A percentile compares a stretch with the other conserved stretches of the same genome.
Conservation (phyloP, 2,329 filamentous ascomycete genomes). For the Chaetomium sp. region DNA sequence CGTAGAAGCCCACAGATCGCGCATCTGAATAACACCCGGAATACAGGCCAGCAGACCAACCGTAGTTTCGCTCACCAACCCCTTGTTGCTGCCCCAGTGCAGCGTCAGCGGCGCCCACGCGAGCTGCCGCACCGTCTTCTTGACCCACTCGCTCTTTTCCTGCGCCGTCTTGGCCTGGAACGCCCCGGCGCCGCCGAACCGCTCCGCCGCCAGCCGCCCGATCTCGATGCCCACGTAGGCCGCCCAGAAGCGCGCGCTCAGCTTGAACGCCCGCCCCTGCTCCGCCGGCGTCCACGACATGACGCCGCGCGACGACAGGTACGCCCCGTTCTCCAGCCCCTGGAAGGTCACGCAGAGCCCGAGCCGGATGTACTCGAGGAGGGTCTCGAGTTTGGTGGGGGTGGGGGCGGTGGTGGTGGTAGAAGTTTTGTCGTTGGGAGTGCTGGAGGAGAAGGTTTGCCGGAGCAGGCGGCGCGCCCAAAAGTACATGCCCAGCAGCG, state of each 20-base stretch:
- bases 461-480: conserved; percentile 59
- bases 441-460: conserved; percentile 35
- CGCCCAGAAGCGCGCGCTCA: conserved; percentile 81
- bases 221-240: conserved; percentile 77
- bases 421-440: conserved; percentile 35
- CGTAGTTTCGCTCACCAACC: conserved; percentile 49
- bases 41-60: conserved; percentile 49
- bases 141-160: conserved; percentile 50
- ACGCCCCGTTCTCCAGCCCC: conserved; percentile 79
- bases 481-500: conserved; percentile 71
- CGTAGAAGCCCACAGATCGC: conserved; percentile 46
- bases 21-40: conserved; percentile 50
- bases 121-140: conserved; percentile 29
- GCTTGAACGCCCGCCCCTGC: conserved; percentile 64
- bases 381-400: conserved; percentile 41
- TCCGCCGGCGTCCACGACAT: conserved; percentile 59
- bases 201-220: conserved; percentile 59
- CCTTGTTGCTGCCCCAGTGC: conserved; percentile 77
- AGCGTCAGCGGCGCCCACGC: conserved; percentile 37
- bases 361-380: conserved; percentile 69
- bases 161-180: conserved; percentile 41
- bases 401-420: conserved; percentile 44
- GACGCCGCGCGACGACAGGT: conserved; percentile 72
- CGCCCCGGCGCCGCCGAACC: conserved; percentile 36
- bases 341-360: conserved; percentile 70